Conservation (phyloP, 2,329 filamentous ascomycete genomes). For the Colletotrichum sp. region DNA sequence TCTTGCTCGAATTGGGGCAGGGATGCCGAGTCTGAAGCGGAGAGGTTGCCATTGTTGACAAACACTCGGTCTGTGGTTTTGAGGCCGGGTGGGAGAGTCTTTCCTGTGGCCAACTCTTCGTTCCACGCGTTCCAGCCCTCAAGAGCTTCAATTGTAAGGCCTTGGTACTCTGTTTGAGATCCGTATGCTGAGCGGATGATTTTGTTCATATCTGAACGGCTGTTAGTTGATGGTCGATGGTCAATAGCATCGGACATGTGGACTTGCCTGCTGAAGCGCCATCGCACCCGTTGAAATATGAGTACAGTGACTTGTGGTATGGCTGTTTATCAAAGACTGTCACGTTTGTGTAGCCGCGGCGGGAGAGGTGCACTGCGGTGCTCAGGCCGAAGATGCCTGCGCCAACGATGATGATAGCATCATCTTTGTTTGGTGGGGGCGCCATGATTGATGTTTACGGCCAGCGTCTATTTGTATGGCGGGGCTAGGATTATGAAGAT, state of each 20-base stretch:
- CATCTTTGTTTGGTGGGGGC: background rate
- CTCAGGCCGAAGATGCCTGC: slow-evolving; percentile 34
- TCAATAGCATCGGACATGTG: background rate
- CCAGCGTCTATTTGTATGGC: background rate
- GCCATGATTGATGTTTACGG: background rate
- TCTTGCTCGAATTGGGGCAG: slow-evolving; percentile 38
- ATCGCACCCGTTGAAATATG: slow-evolving; percentile 44
- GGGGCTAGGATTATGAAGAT: background rate
- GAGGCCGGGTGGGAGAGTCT: slow-evolving; percentile 40
- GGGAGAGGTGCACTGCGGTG: slow-evolving; percentile 30
- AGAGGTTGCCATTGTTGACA: slow-evolving; percentile 40
- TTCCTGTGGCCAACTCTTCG: slow-evolving; percentile 33
- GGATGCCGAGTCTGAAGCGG: slow-evolving; percentile 24
- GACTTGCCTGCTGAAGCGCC: slow-evolving; percentile 43
- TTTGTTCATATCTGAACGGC: slow-evolving; percentile 43
- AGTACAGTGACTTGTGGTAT: slow-evolving; percentile 43
- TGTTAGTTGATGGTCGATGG: background rate
- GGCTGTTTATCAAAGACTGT: slow-evolving; percentile 54
- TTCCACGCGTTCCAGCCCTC: slow-evolving; percentile 51
- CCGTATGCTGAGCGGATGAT: slow-evolving; percentile 49
- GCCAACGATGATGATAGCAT: slow-evolving; percentile 31
- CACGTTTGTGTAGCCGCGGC: slow-evolving; percentile 49
- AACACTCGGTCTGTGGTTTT: slow-evolving; percentile 39
- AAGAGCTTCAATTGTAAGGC: slow-evolving; percentile 47
- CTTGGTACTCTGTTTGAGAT: slow-evolving; percentile 48